Conservation (phyloP, 352 stramenopile genomes). For the Thraustochytrium sp. region DNA sequence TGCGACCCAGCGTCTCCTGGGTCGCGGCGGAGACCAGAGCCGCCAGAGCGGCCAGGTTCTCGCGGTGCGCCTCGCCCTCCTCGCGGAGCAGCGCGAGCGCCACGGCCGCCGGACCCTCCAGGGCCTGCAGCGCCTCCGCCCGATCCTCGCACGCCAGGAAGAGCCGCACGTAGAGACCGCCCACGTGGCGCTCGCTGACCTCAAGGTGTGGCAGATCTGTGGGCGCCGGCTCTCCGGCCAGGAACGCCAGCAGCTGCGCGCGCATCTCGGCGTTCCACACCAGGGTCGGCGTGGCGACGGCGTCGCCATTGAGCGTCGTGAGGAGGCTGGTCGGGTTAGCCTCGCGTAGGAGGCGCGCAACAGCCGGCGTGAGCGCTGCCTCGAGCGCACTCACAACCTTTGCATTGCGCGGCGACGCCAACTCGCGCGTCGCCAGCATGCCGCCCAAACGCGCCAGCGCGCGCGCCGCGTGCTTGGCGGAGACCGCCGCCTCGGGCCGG, state of each 20-base stretch:
- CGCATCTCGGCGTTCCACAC: neutral
- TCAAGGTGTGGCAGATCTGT: neutral
- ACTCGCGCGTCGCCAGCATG: neutral
- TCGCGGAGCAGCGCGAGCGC: neutral
- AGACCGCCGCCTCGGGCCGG: neutral
- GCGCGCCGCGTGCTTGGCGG: neutral
- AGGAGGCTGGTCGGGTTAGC: slow-evolving; percentile 3
- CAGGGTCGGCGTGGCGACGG: neutral
- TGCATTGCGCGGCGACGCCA: neutral
- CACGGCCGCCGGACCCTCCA: neutral
- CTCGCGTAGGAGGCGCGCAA: neutral
- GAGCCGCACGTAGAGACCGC: neutral
- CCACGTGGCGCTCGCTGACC: neutral
- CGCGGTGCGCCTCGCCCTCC: neutral
- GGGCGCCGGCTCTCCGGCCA: neutral
- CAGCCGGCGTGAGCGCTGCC: neutral
- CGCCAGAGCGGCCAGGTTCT: neutral
- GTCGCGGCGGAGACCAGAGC: neutral
- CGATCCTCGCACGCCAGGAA: neutral
- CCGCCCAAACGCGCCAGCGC: neutral
- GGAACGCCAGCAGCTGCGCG: neutral
- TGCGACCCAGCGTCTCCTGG: neutral
- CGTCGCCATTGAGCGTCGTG: neutral
- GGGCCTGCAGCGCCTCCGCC: neutral
- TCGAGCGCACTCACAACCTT: neutral